Percentiles rank a stretch among this genome's conserved stretches.
Conservation (phyloP, 306 rosid species). For the barrel medic (Medicago truncatula) region MtrunA17r5.0-ANR NC_053043.1:3989001-3989500, state of each 20-base stretch:
- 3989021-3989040: conserved; percentile 2
- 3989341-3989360: conserved; percentile 53
- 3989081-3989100: conserved; percentile 22
- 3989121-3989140: conserved; percentile 14
- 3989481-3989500: conserved; percentile 31
- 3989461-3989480: conserved; percentile 53
- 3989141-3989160: conserved; percentile 24
- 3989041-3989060: conserved; percentile 33
- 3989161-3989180: conserved; percentile 24
- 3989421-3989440: conserved; percentile 70
- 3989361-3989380: conserved; percentile 64
- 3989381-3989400: conserved; percentile 86
- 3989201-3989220: conserved; percentile 71
- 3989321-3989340: conserved; percentile 44
- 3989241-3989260: conserved; percentile 48
- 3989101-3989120: background rate
- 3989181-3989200: conserved; percentile 42
- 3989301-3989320: conserved; percentile 72
- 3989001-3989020: background rate
- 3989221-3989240: conserved; percentile 48
- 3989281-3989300: conserved; percentile 85
- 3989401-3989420: conserved; percentile 69
- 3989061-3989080: background rate
- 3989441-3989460: conserved; percentile 65
- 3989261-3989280: conserved; percentile 58